Conservation (phyloP, 345 rosid genomes). For the Mangifera indica region DNA sequence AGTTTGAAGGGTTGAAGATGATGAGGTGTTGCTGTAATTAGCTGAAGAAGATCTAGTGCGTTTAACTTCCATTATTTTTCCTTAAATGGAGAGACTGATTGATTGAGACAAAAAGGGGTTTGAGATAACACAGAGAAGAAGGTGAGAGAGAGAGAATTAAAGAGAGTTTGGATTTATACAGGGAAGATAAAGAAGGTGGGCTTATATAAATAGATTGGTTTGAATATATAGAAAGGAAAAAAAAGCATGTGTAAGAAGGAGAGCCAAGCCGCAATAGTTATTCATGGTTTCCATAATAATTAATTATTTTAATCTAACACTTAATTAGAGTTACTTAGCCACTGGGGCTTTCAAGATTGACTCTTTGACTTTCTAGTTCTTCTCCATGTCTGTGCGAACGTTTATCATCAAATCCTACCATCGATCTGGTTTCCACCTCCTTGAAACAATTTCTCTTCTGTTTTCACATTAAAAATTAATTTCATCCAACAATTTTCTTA, state of each 20-base stretch:
- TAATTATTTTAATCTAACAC: conserved; percentile 14
- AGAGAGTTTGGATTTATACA: conserved; percentile 41
- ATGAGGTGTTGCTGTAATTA: neutral
- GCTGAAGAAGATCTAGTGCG: conserved; percentile 18
- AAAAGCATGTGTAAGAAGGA: conserved; percentile 18
- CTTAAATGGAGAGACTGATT: conserved; percentile 32
- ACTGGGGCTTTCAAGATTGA: conserved; percentile 35
- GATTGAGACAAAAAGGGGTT: conserved; percentile 20
- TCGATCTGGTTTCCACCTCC: neutral
- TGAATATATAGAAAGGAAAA: conserved; percentile 20
- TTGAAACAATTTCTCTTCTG: conserved; percentile 4
- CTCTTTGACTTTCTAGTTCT: conserved; percentile 24
- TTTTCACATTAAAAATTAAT: neutral
- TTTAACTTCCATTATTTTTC: conserved; percentile 47
- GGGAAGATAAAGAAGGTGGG: conserved; percentile 41
- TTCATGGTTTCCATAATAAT: conserved; percentile 8
- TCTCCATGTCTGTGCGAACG: neutral
- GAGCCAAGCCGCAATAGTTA: no score
- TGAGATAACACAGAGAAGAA: neutral
- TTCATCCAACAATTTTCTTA: no score
- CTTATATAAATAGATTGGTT: conserved; percentile 38
- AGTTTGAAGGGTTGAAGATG: conserved; percentile 23
- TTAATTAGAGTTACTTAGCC: conserved; percentile 22
- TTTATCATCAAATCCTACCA: conserved; percentile 1
- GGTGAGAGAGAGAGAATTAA: conserved; percentile 27